Conservation (phyloP, 768 basidiomycete genomes). For the Tulasnella sp. region DNA sequence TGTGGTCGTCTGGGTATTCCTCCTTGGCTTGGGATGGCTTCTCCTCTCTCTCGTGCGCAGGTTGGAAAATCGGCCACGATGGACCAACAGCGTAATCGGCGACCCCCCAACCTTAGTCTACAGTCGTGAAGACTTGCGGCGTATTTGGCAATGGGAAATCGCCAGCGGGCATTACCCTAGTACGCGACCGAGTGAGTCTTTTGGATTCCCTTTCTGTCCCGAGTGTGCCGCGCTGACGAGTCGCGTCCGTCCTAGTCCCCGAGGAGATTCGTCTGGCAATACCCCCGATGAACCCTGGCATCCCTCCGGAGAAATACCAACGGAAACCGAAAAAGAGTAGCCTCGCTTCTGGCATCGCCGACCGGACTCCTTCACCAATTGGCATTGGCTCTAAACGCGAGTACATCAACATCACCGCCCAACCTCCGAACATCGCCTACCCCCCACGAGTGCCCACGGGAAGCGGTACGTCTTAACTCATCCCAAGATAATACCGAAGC, state of each 20-base stretch:
- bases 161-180: constrained; percentile 93
- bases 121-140: constrained; percentile 74
- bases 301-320: constrained; percentile 59
- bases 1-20: constrained; percentile 54
- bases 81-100: constrained; percentile 34
- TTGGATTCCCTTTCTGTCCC: constrained; percentile 17
- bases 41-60: constrained; percentile 44
- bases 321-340: constrained; percentile 25
- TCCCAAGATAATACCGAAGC: background rate
- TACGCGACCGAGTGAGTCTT: constrained; percentile 65
- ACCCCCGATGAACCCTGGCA: constrained; percentile 69
- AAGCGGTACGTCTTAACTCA: constrained; percentile 44
- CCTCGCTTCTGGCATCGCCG: constrained; percentile 37
- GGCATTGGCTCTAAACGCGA: constrained; percentile 78
- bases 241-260: constrained; percentile 57
- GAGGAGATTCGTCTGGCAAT: constrained; percentile 62
- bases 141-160: constrained; percentile 97
- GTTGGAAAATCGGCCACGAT: background rate
- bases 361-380: constrained; percentile 56
- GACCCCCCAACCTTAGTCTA: constrained; percentile 67
- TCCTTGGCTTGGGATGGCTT: constrained; percentile 56
- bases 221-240: background rate
- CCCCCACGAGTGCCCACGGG: constrained; percentile 86
- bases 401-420: constrained; percentile 71
- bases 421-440: constrained; percentile 69